Evolutionary conservation across 306 rosid species (phyloP).

Genomic region (Amphicarpaea edgeworthii): DNA sequence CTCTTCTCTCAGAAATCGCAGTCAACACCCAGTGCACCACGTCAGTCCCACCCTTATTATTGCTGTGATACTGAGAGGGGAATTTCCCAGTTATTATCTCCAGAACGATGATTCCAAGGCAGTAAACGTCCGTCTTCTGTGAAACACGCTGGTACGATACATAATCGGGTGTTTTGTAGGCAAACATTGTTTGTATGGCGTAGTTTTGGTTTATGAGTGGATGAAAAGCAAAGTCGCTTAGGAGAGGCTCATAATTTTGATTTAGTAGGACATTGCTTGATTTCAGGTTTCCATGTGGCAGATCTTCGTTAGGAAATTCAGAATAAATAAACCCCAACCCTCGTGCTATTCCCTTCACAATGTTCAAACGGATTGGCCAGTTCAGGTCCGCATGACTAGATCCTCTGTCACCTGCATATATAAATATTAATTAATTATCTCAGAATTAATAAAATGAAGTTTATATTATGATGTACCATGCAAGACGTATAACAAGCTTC

Average conservation of each 20-base stretch:
- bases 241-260: constrained; percentile 68
- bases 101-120: constrained; percentile 83
- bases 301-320: constrained; percentile 60
- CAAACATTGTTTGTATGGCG: constrained; percentile 73
- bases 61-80: constrained; percentile 84
- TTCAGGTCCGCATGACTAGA: constrained; percentile 66
- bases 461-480: too few species aligned
- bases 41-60: constrained; percentile 87
- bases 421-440: too few species aligned
- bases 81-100: constrained; percentile 85
- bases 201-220: constrained; percentile 58
- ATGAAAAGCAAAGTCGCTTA: constrained; percentile 74
- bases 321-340: constrained; percentile 74
- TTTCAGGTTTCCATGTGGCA: constrained; percentile 95
- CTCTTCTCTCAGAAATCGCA: constrained; percentile 61
- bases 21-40: constrained; percentile 81
- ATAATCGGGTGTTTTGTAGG: constrained; percentile 74
- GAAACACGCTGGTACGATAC: constrained; percentile 57
- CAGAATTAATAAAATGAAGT: too few species aligned
- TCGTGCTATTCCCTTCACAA: constrained; percentile 67
- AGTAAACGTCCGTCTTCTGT: constrained; percentile 80
- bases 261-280: constrained; percentile 83
- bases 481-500: constrained; percentile 84
- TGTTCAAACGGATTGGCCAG: constrained; percentile 79
- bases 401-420: constrained; percentile 98